phyloP scores from a whole-genome alignment of 768 basidiomycete species.

The Psilocybe subaeruginosa region DNA sequence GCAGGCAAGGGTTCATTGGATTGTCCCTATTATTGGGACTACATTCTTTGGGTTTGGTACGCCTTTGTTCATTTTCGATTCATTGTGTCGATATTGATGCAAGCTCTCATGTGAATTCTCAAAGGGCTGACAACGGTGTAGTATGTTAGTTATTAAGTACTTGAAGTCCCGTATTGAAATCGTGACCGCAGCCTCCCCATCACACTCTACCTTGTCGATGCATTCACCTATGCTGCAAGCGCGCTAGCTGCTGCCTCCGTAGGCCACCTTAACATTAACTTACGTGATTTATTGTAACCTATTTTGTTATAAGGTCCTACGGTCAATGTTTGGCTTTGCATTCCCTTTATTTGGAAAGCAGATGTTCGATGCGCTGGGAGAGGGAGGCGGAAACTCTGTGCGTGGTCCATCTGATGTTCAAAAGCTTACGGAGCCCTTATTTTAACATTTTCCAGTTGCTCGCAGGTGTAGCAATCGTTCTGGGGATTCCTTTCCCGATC shows the following conservation, averaged over 20 bases:
- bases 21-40: slow-evolving; percentile 73
- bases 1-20: slow-evolving; percentile 66
- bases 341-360: slow-evolving; percentile 58
- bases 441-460: slow-evolving; percentile 35
- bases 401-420: slow-evolving; percentile 10
- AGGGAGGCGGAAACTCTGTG: slow-evolving; percentile 71
- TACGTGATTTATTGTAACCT: not conserved
- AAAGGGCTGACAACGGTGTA: slow-evolving; percentile 56
- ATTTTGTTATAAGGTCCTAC: slow-evolving; percentile 38
- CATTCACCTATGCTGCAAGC: slow-evolving; percentile 72
- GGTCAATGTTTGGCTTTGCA: slow-evolving; percentile 47
- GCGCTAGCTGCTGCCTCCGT: slow-evolving; percentile 70
- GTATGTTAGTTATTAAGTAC: slow-evolving; percentile 39
- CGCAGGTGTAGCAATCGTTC: slow-evolving; percentile 58
- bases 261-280: slow-evolving; percentile 16
- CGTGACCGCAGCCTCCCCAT: slow-evolving; percentile 58
- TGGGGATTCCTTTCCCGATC: slow-evolving; percentile 76
- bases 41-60: slow-evolving; percentile 57
- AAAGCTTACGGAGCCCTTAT: not conserved
- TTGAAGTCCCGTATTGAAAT: not conserved
- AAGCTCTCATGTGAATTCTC: not conserved
- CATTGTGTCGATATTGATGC: not conserved
- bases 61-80: not conserved
- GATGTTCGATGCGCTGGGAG: slow-evolving; percentile 66
- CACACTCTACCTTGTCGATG: slow-evolving; percentile 70